These are phyloP conservation scores for Capronia coronata DNA, from an alignment of 2,329 filamentous ascomycete species.

Conservation along the genomic window DNA sequence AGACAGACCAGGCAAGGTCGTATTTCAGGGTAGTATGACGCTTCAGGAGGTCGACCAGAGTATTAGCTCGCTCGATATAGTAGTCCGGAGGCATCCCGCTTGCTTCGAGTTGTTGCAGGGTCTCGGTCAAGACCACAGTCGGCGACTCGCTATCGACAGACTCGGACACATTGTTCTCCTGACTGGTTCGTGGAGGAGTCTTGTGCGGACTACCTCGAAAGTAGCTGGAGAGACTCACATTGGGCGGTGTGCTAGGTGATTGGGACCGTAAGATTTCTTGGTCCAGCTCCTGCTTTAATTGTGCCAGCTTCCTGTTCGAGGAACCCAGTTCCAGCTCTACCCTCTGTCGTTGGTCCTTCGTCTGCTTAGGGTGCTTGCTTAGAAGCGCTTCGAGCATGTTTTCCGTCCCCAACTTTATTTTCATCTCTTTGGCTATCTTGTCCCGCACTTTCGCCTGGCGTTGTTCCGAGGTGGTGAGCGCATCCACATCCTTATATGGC, in stretches of 20 bases:
- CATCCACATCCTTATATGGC: conserved; percentile 53
- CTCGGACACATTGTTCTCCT: conserved; percentile 55
- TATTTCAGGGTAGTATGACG: conserved; percentile 89
- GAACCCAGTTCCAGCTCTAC: conserved; percentile 86
- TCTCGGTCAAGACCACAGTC: conserved; percentile 82
- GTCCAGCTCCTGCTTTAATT: conserved; percentile 54
- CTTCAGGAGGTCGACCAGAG: conserved; percentile 92
- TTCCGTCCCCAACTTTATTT: conserved; percentile 96
- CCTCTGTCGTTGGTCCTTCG: conserved; percentile 70
- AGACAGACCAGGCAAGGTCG: conserved; percentile 91
- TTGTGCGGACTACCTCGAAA: conserved; percentile 52
- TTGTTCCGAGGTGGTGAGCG: conserved; percentile 58
- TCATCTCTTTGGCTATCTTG: conserved; percentile 86
- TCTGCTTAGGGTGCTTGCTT: conserved; percentile 90
- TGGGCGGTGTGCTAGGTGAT: conserved; percentile 45
- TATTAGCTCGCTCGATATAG: conserved; percentile 89
- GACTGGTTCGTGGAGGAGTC: conserved; percentile 43
- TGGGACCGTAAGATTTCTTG: conserved; percentile 55
- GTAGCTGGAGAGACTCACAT: conserved; percentile 48
- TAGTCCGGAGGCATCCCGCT: conserved; percentile 87
- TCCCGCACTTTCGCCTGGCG: conserved; percentile 70
- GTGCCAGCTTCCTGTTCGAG: conserved; percentile 66
- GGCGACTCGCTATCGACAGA: conserved; percentile 66
- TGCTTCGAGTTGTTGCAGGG: conserved; percentile 79
- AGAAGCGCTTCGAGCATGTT: conserved; percentile 95